Evolutionary conservation across 1,139 yeast genomes (phyloP), one percentile per base, ranked within the genome.

Genomic region (Geotrichum cucujoidarum): DNA sequence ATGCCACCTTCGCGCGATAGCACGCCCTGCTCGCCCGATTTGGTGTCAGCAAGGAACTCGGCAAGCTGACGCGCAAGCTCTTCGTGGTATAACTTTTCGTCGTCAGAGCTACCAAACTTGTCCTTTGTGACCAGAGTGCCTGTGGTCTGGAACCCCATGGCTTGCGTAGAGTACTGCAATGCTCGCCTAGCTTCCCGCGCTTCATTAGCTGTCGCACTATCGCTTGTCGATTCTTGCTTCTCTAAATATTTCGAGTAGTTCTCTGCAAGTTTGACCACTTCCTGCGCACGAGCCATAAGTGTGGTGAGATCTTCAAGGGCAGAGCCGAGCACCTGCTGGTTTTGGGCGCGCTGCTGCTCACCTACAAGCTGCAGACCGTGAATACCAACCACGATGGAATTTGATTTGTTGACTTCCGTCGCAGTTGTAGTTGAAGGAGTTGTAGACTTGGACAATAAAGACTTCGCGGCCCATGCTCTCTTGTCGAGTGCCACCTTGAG

Each of bases 291-390:
- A 22, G 80, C 74, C 83, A 88, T 82, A 45, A 90, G 69, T 40
- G 83, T 83, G 53, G 83, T 83, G 41, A 90, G 67, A 63, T 88
- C 96, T 48, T 82, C 84, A 36, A 90, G 67, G 0, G 96, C 89
- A 30, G 77, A 75, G 32, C 79, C 76, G 47, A 89, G 69, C 0
- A 89, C 73, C 18, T 73, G 62, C 50, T 85, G 87, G 54, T 83
- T 84, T 45, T 77, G 75, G 49, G 74, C 71, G 8, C 85, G 69
- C 56, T 77, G 76, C 37, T 72, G 70, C 53, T 78, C 83, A 39
- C 82, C 80, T 10, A 75, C 66, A 45, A 72, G 72, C 55, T 88
- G 86, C 18, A 90, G 69, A 1, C 87, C 87, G 56, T 81, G 82
- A 7, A 90, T 81, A 0, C 97, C 95, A 16, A 50, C 27, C 16